Conservation (phyloP, 768 basidiomycete species). For the Termitomyces sp. region DNA sequence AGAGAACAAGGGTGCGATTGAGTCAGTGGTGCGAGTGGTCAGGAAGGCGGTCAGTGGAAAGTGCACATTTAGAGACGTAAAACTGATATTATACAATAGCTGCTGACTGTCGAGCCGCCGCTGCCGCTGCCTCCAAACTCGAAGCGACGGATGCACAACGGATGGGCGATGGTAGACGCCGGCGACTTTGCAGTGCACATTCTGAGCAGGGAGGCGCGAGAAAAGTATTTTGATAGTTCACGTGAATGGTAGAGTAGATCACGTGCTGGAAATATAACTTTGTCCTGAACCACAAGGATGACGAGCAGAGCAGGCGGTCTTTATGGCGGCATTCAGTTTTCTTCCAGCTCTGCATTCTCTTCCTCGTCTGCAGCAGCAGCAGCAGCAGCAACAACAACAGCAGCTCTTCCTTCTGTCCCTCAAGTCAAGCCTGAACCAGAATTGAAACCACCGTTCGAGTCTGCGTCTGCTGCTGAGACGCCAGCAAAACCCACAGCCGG, state of each 20-base stretch:
- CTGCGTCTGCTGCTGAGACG: slow-evolving; percentile 19
- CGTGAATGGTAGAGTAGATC: slow-evolving; percentile 16
- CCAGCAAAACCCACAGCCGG: slow-evolving; percentile 46
- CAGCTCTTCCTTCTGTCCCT: slow-evolving; percentile 21
- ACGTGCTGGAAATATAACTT: slow-evolving; percentile 8
- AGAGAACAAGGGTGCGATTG: slow-evolving; percentile 72
- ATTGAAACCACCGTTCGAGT: slow-evolving; percentile 19
- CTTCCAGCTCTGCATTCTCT: slow-evolving; percentile 55
- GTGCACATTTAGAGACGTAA: neutral
- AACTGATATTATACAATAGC: slow-evolving; percentile 27
- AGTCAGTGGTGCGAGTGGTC: slow-evolving; percentile 63
- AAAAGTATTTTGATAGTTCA: slow-evolving; percentile 56
- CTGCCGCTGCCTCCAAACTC: slow-evolving; percentile 58
- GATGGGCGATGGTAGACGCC: slow-evolving; percentile 83
- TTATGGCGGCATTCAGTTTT: slow-evolving; percentile 85
- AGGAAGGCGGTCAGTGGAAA: slow-evolving; percentile 57
- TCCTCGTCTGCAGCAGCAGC: slow-evolving; percentile 27
- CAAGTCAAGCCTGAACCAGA: slow-evolving; percentile 14
- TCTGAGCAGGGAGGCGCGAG: slow-evolving; percentile 56
- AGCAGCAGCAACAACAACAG: slow-evolving; percentile 19
- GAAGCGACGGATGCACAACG: slow-evolving; percentile 54
- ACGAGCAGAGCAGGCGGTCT: slow-evolving; percentile 78
- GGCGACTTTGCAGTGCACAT: slow-evolving; percentile 79
- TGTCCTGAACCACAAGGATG: slow-evolving; percentile 35
- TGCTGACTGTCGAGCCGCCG: slow-evolving; percentile 53